These are phyloP conservation scores for Crepidotus sp. DNA, from an alignment of 1,284 basidiomycete species.

Conservation along the genomic window DNA sequence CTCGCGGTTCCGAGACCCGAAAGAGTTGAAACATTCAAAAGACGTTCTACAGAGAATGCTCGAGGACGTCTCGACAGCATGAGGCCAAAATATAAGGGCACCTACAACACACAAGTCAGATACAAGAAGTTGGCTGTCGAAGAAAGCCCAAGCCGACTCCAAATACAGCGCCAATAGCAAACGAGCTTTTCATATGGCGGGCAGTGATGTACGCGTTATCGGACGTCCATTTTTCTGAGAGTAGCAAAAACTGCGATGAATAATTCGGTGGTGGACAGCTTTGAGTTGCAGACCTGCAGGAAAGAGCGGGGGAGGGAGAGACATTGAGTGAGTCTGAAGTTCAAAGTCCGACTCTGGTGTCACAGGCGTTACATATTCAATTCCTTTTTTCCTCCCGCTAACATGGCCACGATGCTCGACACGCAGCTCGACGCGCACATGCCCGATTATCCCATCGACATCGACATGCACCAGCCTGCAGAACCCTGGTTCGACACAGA, in stretches of 20 bases:
- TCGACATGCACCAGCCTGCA: slow-evolving; percentile 54
- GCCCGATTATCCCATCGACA: slow-evolving; percentile 47
- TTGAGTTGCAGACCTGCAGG: slow-evolving; percentile 7
- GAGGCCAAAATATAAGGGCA: slow-evolving; percentile 7
- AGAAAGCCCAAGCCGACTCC: slow-evolving; percentile 4
- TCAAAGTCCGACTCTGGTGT: too few relatives aligned
- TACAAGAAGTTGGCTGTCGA: not conserved
- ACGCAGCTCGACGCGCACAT: slow-evolving; percentile 46
- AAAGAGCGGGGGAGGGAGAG: slow-evolving; percentile 8
- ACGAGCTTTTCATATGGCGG: slow-evolving; percentile 7
- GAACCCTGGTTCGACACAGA: slow-evolving; percentile 52
- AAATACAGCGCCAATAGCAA: slow-evolving; percentile 5
- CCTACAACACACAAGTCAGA: slow-evolving; percentile 1
- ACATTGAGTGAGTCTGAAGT: not conserved
- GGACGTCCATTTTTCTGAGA: slow-evolving; percentile 11
- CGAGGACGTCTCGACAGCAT: slow-evolving; percentile 1
- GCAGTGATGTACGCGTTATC: slow-evolving; percentile 10
- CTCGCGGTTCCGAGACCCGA: slow-evolving; percentile 9
- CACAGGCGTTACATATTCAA: too few relatives aligned
- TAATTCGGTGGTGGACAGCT: not conserved
- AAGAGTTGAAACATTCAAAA: slow-evolving; percentile 13
- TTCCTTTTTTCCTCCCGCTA: not conserved
- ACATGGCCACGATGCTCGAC: slow-evolving; percentile 31
- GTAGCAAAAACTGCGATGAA: not conserved
- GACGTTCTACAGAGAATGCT: slow-evolving; percentile 12